A percentile compares a stretch with the other conserved stretches of the same genome.
phyloP scores from a whole-genome alignment of 352 stramenopile species.

The Pythium guiyangense region DNA sequence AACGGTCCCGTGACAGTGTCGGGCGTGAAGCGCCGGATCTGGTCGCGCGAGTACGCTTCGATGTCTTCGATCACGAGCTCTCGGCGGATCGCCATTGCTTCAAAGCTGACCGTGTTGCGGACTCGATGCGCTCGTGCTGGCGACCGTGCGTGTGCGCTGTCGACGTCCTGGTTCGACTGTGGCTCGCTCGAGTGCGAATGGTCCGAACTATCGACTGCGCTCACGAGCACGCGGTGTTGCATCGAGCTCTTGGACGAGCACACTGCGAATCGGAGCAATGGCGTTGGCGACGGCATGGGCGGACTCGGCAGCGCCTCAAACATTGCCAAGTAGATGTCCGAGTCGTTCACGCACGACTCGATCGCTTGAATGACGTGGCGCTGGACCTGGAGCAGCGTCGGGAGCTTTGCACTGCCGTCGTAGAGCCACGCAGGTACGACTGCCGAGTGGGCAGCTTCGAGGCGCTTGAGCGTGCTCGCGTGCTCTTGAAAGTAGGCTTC shows the following conservation, averaged over 20 bases:
- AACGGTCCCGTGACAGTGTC: constrained; percentile 35
- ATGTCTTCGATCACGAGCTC: constrained; percentile 40
- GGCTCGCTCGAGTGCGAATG: background rate
- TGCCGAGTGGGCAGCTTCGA: constrained; percentile 17
- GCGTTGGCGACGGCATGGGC: constrained; percentile 15
- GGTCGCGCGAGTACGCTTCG: constrained; percentile 1
- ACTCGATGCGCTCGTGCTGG: background rate
- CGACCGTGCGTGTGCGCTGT: background rate
- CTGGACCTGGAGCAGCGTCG: constrained; percentile 59
- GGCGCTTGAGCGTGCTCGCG: constrained; percentile 11
- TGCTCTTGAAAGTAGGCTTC: constrained; percentile 37
- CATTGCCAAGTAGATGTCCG: constrained; percentile 68
- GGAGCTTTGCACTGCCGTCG: constrained; percentile 24
- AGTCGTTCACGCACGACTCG: constrained; percentile 56
- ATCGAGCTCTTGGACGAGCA: constrained; percentile 50
- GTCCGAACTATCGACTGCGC: background rate
- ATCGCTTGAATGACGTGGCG: constrained; percentile 49
- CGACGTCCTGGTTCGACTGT: background rate
- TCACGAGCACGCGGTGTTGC: constrained; percentile 27
- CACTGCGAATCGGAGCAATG: constrained; percentile 42
- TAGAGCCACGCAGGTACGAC: constrained; percentile 11
- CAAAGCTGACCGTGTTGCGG: constrained; percentile 22
- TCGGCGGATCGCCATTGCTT: constrained; percentile 22
- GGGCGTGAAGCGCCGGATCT: constrained; percentile 22
- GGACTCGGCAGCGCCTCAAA: constrained; percentile 48